Conservation (phyloP, 495 filamentous ascomycete species). For the Tuber umbilicatum region DNA sequence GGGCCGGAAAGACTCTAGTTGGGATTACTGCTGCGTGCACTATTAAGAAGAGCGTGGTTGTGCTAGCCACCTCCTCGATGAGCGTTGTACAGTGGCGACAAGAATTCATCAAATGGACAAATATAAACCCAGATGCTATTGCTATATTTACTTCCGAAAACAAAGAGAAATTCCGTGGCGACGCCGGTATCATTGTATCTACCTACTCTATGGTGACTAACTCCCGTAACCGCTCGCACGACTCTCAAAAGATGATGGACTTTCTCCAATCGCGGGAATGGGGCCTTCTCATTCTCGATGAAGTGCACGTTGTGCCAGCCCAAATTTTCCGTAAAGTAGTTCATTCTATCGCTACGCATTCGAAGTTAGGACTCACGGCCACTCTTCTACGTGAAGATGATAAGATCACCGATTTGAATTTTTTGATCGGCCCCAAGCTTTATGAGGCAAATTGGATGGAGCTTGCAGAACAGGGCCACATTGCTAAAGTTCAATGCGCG, state of each 20-base stretch:
- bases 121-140: slow-evolving; percentile 87
- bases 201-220: slow-evolving; percentile 98
- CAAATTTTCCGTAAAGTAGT: slow-evolving; percentile 93
- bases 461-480: slow-evolving; percentile 90
- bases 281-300: slow-evolving; percentile 96
- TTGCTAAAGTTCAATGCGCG: slow-evolving; percentile 94
- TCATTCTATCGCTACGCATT: slow-evolving; percentile 82
- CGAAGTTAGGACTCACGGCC: slow-evolving; percentile 93
- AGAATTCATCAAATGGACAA: slow-evolving; percentile 96
- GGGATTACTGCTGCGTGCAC: slow-evolving; percentile 96
- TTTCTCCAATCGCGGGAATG: slow-evolving; percentile 88
- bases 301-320: slow-evolving; percentile 96
- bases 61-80: slow-evolving; percentile 95
- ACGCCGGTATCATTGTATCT: slow-evolving; percentile 90
- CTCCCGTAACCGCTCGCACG: slow-evolving; percentile 74
- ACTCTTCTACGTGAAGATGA: slow-evolving; percentile 94
- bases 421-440: slow-evolving; percentile 92
- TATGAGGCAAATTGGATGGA: slow-evolving; percentile 99
- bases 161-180: slow-evolving; percentile 81
- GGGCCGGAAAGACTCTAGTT: slow-evolving; percentile 93
- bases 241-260: slow-evolving; percentile 96
- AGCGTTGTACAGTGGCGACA: slow-evolving; percentile 95
- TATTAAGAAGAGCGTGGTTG: slow-evolving; percentile 90
- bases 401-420: slow-evolving; percentile 96
- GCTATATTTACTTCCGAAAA: slow-evolving; percentile 91